Conservation (phyloP, 2,329 filamentous ascomycete species). For the Xylaria sp. region DNA sequence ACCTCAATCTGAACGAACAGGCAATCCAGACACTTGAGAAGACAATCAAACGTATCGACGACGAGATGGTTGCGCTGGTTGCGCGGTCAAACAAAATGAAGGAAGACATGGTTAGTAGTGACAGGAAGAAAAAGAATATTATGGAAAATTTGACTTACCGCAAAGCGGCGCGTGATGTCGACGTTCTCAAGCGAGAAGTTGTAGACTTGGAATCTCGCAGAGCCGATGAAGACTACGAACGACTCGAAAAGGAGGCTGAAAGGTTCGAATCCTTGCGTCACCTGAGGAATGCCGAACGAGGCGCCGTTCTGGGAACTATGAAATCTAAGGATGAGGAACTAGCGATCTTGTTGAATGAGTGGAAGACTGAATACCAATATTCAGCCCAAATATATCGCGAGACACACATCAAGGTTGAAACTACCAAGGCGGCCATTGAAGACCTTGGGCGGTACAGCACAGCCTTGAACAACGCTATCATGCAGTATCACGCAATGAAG, state of each 20-base stretch:
- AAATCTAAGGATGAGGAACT: conserved; percentile 88
- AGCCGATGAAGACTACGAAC: conserved; percentile 83
- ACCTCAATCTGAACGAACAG: conserved; percentile 75
- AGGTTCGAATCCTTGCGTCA: conserved; percentile 75
- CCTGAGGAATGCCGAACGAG: conserved; percentile 76
- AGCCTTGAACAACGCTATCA: conserved; percentile 94
- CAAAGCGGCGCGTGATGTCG: conserved; percentile 75
- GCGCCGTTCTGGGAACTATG: conserved; percentile 79
- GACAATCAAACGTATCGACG: conserved; percentile 72
- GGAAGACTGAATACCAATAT: conserved; percentile 86
- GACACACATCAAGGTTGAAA: conserved; percentile 88
- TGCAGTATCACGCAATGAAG: conserved; percentile 95
- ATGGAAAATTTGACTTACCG: conserved; percentile 89
- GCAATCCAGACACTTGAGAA: conserved; percentile 76
- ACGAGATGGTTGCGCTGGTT: conserved; percentile 74
- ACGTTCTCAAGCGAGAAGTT: conserved; percentile 76
- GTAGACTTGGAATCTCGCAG: conserved; percentile 79
- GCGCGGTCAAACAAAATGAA: conserved; percentile 80
- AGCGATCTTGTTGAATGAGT: conserved; percentile 77
- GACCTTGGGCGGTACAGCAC: conserved; percentile 84
- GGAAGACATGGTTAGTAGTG: conserved; percentile 80
- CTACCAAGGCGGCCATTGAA: conserved; percentile 91
- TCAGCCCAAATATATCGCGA: conserved; percentile 84
- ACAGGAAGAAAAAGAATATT: conserved; percentile 87
- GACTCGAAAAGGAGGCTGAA: conserved; percentile 76